phyloP scores from a whole-genome alignment of 108 stramenopile genomes.

The Pseudonitzschia multiseries region DNA sequence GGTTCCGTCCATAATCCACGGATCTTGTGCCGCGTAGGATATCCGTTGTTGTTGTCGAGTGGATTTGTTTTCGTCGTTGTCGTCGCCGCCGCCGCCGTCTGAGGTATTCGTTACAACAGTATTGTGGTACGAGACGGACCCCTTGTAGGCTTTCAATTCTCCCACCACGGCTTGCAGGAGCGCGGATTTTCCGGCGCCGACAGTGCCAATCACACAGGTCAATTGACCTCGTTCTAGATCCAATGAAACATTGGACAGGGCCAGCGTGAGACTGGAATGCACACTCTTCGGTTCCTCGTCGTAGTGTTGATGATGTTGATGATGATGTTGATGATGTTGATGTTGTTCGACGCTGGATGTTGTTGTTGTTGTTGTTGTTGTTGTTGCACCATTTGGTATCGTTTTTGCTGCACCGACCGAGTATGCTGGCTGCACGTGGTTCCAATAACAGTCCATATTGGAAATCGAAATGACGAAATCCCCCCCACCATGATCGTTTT shows the following conservation, averaged over 20 bases:
- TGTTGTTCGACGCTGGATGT: too few species aligned
- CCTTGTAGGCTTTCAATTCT: slow-evolving; percentile 58
- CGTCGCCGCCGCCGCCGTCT: too few species aligned
- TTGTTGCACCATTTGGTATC: too few species aligned
- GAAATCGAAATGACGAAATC: slow-evolving; percentile 21
- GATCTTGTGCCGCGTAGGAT: slow-evolving; percentile 89
- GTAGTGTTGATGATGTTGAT: too few species aligned
- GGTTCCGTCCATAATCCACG: slow-evolving; percentile 93
- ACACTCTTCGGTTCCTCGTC: neutral
- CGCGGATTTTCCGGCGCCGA: slow-evolving; percentile 71
- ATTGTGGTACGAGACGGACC: slow-evolving; percentile 28
- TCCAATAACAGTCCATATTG: slow-evolving; percentile 53
- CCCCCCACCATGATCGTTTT: too few species aligned
- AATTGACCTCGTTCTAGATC: slow-evolving; percentile 49
- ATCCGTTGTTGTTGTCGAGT: slow-evolving; percentile 32
- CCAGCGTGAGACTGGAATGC: slow-evolving; percentile 51
- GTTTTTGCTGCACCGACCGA: neutral
- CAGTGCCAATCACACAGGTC: slow-evolving; percentile 66
- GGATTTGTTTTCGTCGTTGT: too few species aligned
- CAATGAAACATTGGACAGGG: slow-evolving; percentile 43
- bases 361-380: too few species aligned
- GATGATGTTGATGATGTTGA: too few species aligned
- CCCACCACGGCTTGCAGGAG: slow-evolving; percentile 62
- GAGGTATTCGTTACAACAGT: neutral
- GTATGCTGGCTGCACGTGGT: slow-evolving; percentile 12